A percentile compares a stretch with the other conserved stretches of the same genome.
These are phyloP conservation scores for Phytophthora idaei DNA, from an alignment of 352 stramenopile species.

Conservation along the genomic window DNA sequence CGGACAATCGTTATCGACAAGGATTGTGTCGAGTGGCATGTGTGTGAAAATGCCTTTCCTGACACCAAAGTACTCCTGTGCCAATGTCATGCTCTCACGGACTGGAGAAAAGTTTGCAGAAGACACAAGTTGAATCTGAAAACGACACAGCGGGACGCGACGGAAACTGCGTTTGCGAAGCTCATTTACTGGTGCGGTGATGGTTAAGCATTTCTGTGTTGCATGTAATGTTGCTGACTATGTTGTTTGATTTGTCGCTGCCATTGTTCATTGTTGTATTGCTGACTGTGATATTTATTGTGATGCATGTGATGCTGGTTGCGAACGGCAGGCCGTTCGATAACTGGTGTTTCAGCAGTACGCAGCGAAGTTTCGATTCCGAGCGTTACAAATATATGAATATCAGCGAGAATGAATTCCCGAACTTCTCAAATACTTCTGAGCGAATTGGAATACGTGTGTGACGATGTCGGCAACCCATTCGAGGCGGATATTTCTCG, in stretches of 20 bases:
- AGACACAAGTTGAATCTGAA: slow-evolving; percentile 13
- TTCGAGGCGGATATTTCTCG: slow-evolving; percentile 12
- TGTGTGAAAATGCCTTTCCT: slow-evolving; percentile 2
- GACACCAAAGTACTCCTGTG: slow-evolving; percentile 11
- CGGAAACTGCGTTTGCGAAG: background rate
- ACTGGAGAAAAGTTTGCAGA: slow-evolving; percentile 11
- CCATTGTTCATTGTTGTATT: too few species aligned
- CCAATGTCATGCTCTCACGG: slow-evolving; percentile 14
- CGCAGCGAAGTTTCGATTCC: background rate
- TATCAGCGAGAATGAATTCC: background rate
- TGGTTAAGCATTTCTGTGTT: background rate
- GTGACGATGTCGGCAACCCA: background rate
- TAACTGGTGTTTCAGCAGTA: background rate
- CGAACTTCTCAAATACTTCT: background rate
- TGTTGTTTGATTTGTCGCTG: background rate
- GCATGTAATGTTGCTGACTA: background rate
- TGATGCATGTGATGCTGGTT: too few species aligned
- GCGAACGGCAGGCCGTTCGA: background rate
- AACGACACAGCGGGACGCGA: slow-evolving; percentile 12
- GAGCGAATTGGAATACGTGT: background rate
- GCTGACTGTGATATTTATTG: too few species aligned
- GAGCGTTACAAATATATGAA: background rate
- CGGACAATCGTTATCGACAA: slow-evolving; percentile 23
- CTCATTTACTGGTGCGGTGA: background rate
- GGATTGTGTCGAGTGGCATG: slow-evolving; percentile 19